Percentiles rank a stretch among this genome's conserved stretches.
phyloP scores from a whole-genome alignment of 768 basidiomycete species.

The Exsudoporus frostii region DNA sequence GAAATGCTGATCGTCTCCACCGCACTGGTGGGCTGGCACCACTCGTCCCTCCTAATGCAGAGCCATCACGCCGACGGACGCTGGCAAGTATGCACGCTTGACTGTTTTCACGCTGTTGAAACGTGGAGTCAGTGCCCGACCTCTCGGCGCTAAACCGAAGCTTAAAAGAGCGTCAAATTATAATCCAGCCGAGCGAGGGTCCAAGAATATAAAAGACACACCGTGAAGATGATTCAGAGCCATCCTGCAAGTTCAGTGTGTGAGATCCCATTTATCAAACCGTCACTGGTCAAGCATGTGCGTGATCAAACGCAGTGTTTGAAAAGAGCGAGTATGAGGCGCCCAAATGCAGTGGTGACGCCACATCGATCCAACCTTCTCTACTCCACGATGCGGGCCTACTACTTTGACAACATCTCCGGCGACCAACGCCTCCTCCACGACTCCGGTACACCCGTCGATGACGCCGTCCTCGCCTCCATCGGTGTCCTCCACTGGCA shows the following conservation, averaged over 20 bases:
- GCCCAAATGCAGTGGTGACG: too few species aligned
- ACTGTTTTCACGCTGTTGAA: not conserved
- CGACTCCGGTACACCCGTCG: conserved; percentile 61
- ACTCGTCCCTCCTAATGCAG: not conserved
- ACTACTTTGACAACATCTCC: conserved; percentile 69
- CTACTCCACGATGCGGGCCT: conserved; percentile 55
- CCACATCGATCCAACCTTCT: too few species aligned
- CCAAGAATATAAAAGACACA: too few species aligned
- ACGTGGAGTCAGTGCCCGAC: not conserved
- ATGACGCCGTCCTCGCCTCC: conserved; percentile 42
- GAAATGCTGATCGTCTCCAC: not conserved
- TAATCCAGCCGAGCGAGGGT: too few species aligned
- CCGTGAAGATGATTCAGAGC: too few species aligned
- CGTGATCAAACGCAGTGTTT: too few species aligned
- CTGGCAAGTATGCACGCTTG: too few species aligned
- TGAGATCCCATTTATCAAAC: too few species aligned
- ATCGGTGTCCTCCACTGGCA: conserved; percentile 68
- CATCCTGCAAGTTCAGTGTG: too few species aligned
- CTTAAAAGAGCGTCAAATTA: not conserved
- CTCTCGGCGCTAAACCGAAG: not conserved
- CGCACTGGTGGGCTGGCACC: not conserved
- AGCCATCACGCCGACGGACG: too few species aligned
- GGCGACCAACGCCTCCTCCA: conserved; percentile 84
- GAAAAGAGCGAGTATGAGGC: too few species aligned
- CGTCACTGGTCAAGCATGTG: too few species aligned